A percentile compares a stretch with the other conserved stretches of the same genome.
phyloP scores from a whole-genome alignment of 2,329 filamentous ascomycete species.

The Aschersonia sp. region DNA sequence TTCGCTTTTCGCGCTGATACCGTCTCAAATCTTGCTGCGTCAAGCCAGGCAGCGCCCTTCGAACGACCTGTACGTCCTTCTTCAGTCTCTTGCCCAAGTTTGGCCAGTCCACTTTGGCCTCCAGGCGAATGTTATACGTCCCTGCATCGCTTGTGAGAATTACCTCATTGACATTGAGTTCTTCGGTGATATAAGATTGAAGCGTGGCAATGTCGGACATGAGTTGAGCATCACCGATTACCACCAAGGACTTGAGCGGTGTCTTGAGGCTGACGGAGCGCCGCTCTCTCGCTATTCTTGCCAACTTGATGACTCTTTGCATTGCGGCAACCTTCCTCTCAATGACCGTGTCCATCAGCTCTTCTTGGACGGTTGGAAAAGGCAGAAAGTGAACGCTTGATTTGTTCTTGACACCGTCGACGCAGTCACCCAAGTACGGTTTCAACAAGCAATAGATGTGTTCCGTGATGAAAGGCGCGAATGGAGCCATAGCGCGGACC shows the following conservation, averaged over 20 bases:
- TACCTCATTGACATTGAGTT: conserved; percentile 79
- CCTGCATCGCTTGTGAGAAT: conserved; percentile 75
- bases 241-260: conserved; percentile 75
- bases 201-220: conserved; percentile 76
- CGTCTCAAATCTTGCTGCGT: conserved; percentile 67
- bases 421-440: conserved; percentile 51
- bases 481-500: conserved; percentile 76
- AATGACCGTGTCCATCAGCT: conserved; percentile 74
- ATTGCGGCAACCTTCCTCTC: conserved; percentile 80
- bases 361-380: conserved; percentile 77
- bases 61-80: conserved; percentile 83
- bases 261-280: conserved; percentile 77
- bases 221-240: conserved; percentile 71
- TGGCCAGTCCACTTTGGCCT: conserved; percentile 82
- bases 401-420: conserved; percentile 59
- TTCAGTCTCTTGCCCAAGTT: conserved; percentile 93
- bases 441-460: conserved; percentile 53
- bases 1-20: conserved; percentile 59
- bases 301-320: conserved; percentile 91
- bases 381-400: conserved; percentile 79
- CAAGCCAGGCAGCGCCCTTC: conserved; percentile 72
- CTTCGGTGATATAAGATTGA: conserved; percentile 74
- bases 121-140: conserved; percentile 85
- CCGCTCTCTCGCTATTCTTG: conserved; percentile 72
- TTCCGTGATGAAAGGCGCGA: conserved; percentile 90